Evolutionary conservation across 2,329 filamentous ascomycete species (phyloP).

Genomic region (Ambrosiella xylebori): DNA sequence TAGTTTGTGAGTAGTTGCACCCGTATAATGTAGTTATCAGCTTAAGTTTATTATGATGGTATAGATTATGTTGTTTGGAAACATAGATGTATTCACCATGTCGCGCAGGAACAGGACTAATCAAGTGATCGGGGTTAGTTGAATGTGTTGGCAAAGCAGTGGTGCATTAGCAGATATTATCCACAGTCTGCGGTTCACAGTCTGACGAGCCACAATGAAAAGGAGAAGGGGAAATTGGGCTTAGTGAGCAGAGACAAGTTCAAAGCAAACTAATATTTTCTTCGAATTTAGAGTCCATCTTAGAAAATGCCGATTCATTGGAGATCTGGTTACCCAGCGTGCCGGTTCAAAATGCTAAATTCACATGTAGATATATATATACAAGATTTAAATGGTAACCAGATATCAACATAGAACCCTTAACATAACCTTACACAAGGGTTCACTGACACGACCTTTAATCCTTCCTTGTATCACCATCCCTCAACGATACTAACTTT

Average conservation of each 20-base stretch:
- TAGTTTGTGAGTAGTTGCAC: no score
- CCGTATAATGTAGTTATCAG: no score
- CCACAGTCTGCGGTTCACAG: neutral
- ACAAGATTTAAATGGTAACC: no score
- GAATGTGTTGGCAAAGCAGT: neutral
- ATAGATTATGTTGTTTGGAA: no score
- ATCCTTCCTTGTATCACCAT: slow-evolving; percentile 29
- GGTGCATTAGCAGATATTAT: neutral
- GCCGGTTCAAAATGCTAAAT: no score
- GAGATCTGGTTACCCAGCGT: no score
- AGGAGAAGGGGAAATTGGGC: neutral
- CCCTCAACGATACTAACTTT: slow-evolving; percentile 48
- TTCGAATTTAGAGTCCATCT: no score
- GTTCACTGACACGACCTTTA: neutral
- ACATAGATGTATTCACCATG: no score
- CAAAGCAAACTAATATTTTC: no score
- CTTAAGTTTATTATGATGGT: no score
- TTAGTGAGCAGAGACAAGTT: neutral
- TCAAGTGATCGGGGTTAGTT: neutral
- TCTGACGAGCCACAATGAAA: neutral
- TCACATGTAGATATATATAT: no score
- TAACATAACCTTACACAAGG: neutral
- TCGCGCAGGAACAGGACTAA: neutral
- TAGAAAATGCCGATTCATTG: no score
- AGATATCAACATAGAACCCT: neutral